These are phyloP conservation scores for Microdochium bolleyi DNA, from an alignment of 2,329 filamentous ascomycete species.

Conservation along the genomic window DNA sequence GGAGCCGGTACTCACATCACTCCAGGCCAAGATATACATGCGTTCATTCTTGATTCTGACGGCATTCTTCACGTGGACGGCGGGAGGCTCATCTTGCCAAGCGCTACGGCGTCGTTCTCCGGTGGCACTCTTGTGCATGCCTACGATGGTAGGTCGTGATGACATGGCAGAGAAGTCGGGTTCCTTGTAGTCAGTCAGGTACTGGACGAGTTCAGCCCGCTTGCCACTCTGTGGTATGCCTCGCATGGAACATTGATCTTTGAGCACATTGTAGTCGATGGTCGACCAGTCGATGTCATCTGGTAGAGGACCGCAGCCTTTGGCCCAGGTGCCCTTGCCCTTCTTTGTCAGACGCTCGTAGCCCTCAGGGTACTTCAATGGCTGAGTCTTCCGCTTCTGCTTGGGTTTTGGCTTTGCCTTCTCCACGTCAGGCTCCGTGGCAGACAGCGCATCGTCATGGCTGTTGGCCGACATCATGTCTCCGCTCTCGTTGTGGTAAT, in stretches of 20 bases:
- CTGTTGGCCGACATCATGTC: background rate
- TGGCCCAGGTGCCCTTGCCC: background rate
- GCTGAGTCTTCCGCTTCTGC: background rate
- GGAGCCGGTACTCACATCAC: background rate
- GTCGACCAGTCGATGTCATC: background rate
- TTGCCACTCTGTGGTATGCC: background rate
- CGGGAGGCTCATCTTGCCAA: background rate
- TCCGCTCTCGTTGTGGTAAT: background rate
- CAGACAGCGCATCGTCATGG: background rate
- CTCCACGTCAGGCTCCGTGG: background rate
- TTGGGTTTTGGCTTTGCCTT: background rate
- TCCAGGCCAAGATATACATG: background rate
- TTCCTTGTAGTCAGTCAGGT: background rate
- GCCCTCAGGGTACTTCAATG: background rate
- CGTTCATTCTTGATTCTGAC: background rate
- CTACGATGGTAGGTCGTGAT: background rate
- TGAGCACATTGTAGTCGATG: background rate
- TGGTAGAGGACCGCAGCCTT: background rate
- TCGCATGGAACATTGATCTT: background rate
- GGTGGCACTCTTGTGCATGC: background rate
- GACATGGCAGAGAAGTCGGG: background rate
- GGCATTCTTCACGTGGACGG: background rate
- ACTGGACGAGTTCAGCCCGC: background rate
- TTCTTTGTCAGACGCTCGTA: background rate
- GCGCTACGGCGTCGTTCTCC: background rate